Conservation (phyloP, 2,329 filamentous ascomycete genomes). For the Phialocephala subalpina region DNA sequence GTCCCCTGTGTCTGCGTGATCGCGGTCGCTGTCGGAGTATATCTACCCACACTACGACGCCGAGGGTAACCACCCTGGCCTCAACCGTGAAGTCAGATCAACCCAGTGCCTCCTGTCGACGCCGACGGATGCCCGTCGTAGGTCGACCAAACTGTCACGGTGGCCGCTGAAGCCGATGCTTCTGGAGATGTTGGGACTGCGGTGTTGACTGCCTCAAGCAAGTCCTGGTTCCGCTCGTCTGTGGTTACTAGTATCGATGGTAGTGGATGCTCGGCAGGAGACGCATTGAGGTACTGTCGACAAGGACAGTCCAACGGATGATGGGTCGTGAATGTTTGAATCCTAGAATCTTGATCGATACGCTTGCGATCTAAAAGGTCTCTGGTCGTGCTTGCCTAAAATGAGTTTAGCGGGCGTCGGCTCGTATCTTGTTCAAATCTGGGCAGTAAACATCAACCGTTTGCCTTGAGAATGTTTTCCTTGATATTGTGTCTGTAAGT, state of each 20-base stretch:
- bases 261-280: constrained; percentile 16
- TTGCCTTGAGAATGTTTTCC: not conserved
- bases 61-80: constrained; percentile 38
- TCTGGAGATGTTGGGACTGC: constrained; percentile 12
- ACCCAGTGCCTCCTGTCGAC: constrained; percentile 33
- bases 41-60: constrained; percentile 33
- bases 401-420: constrained; percentile 15
- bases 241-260: constrained; percentile 32
- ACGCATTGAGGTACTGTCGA: constrained; percentile 35
- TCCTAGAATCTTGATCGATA: constrained; percentile 31
- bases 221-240: constrained; percentile 20
- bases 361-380: constrained; percentile 28
- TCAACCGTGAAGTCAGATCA: constrained; percentile 33
- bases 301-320: constrained; percentile 26
- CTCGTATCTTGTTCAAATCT: constrained; percentile 7
- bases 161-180: constrained; percentile 13
- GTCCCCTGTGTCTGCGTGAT: constrained; percentile 17
- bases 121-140: constrained; percentile 35
- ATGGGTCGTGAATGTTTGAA: constrained; percentile 29
- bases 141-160: constrained; percentile 30
- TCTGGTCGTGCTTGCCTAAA: constrained; percentile 23
- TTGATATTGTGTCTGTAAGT: not conserved
- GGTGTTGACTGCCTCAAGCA: constrained; percentile 26
- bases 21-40: constrained; percentile 21
- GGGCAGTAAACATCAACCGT: constrained; percentile 15